Evolutionary conservation across 257 asterid genomes (phyloP), one percentile per base, ranked within the genome.

Genomic region (Solanum gandarillasii): DNA sequence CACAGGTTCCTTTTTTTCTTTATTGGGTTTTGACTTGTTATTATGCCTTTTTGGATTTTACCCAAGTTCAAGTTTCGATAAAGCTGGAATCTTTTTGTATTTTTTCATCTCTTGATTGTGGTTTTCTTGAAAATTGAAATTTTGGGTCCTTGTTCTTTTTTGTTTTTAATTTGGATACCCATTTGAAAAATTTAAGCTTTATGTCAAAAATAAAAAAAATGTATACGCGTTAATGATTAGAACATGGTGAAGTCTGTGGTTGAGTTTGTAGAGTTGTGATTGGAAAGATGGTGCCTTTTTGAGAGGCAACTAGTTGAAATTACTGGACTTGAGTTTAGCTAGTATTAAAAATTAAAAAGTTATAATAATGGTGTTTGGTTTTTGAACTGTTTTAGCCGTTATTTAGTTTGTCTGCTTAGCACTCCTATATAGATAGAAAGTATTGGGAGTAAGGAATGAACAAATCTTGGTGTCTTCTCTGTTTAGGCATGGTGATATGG

Each of bases 1-100:
- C 97, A 68, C 98, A 92, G 98, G 98, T 27, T 31, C 36, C 5
- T 16, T 31, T 71, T 71, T 31, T 5, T 70, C 2, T 83, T 35
- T 72, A 5, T 74, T 23, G 9, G 86, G 27, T 34, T 70, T 41
- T 86, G 35, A 75, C 35, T 29, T 85, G 43, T 55, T 34, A 38
- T 76, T 32, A 27, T 76, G 72, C 7, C 7, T 46, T 32, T 20
- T 74, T 75, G 27, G 83, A 39, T 75, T 75, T 36, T 43, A 75
- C 32, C 31, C 55, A 75, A 36, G 83, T 75, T 25, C 83, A 36
- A 75, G 2, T 23, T 74, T 58, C 65, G 21, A 55, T 14, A 29
- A 75, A 88, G 27, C 2, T 83, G 34, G 8, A 87, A 52, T n/a
- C 21, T 13, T 55, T 48, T 52, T n/a, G 32, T n/a, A 10, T 12